A percentile compares a stretch with the other conserved stretches of the same genome.
These are phyloP conservation scores for Ilex paraguariensis DNA, from an alignment of 305 asterid genomes.

Conservation along the genomic window DNA sequence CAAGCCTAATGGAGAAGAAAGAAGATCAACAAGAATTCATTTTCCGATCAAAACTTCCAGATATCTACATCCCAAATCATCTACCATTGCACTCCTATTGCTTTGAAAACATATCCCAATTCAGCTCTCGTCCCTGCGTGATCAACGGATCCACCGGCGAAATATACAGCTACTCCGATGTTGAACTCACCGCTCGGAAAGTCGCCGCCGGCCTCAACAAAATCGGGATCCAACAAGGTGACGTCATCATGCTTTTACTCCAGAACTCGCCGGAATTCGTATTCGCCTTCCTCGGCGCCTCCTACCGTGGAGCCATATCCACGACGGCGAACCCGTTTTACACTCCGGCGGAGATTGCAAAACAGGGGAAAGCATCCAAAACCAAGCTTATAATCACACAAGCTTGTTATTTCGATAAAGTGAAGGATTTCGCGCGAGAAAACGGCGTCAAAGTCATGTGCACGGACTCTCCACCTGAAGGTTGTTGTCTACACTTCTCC, in stretches of 20 bases:
- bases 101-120: slow-evolving; percentile 42
- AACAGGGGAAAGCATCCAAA: slow-evolving; percentile 10
- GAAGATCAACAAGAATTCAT: slow-evolving; percentile 25
- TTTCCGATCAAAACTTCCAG: slow-evolving; percentile 57
- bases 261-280: slow-evolving; percentile 12
- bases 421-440: background rate
- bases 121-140: slow-evolving; percentile 40
- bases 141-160: slow-evolving; percentile 40
- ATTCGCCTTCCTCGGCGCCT: slow-evolving; percentile 7
- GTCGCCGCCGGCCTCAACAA: slow-evolving; percentile 4
- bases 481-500: background rate
- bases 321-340: slow-evolving; percentile 11
- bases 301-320: slow-evolving; percentile 6
- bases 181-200: slow-evolving; percentile 6
- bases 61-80: slow-evolving; percentile 50
- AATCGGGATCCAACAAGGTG: slow-evolving; percentile 5
- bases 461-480: background rate
- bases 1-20: slow-evolving; percentile 26
- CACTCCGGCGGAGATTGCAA: slow-evolving; percentile 3
- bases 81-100: slow-evolving; percentile 52
- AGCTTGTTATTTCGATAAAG: slow-evolving; percentile 4
- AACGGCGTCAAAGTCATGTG: background rate
- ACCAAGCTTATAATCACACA: slow-evolving; percentile 10
- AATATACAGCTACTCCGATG: slow-evolving; percentile 11
- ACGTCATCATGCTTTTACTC: slow-evolving; percentile 11